Conservation (phyloP, 257 asterid genomes). For the Solanum peruvianum region DNA sequence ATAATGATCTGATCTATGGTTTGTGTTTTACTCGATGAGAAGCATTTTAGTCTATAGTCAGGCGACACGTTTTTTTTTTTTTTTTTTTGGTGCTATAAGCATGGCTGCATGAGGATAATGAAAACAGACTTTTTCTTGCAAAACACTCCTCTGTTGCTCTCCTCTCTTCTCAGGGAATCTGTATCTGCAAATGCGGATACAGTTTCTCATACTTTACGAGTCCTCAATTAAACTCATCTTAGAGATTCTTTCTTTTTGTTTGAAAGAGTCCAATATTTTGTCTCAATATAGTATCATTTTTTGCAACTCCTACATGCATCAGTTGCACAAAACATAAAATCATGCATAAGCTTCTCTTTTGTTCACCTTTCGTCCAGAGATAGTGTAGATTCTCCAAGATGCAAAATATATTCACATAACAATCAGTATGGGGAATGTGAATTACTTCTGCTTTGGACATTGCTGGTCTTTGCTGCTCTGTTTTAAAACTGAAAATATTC, state of each 20-base stretch:
- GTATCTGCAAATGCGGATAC: background rate
- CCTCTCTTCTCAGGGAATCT: background rate
- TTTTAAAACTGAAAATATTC: background rate
- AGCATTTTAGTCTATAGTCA: background rate
- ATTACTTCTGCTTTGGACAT: background rate
- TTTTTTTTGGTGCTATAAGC: background rate
- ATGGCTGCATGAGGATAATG: background rate
- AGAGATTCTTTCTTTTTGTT: background rate
- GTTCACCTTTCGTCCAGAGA: background rate
- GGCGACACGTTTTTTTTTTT: too few relatives aligned
- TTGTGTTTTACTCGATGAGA: background rate
- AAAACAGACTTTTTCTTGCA: background rate
- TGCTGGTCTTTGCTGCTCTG: background rate
- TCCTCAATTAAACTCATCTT: background rate
- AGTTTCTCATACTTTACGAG: background rate
- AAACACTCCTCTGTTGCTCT: background rate
- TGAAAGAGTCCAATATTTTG: background rate
- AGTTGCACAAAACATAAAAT: background rate
- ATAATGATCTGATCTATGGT: background rate
- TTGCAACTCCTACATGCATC: background rate
- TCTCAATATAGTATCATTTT: background rate
- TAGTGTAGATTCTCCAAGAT: background rate
- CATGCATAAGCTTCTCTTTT: background rate
- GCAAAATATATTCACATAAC: background rate
- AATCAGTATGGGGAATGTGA: background rate